phyloP scores from a whole-genome alignment of 306 rosid genomes.

The Gynostemma pentaphyllum region DNA sequence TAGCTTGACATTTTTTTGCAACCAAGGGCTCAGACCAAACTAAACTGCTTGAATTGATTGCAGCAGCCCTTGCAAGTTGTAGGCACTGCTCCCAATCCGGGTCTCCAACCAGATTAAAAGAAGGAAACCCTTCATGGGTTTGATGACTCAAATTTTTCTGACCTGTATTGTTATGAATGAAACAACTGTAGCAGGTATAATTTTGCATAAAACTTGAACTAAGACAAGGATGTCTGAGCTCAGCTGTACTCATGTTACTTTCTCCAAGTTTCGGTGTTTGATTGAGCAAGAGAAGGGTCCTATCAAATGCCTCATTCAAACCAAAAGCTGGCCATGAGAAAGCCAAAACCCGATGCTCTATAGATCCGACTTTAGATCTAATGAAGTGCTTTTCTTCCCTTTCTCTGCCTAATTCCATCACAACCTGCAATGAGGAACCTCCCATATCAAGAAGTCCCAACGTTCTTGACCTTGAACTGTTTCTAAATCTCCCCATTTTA shows the following conservation, averaged over 20 bases:
- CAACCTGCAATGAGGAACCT: slow-evolving; percentile 79
- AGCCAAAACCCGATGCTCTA: slow-evolving; percentile 34
- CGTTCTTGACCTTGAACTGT: slow-evolving; percentile 25
- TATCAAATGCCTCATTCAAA: slow-evolving; percentile 73
- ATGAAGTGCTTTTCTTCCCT: slow-evolving; percentile 26
- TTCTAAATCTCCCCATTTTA: slow-evolving; percentile 43
- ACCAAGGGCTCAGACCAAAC: slow-evolving; percentile 18
- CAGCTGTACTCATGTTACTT: slow-evolving; percentile 10
- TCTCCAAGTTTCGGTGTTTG: slow-evolving; percentile 20
- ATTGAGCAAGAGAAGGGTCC: slow-evolving; percentile 42
- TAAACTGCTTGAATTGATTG: slow-evolving; percentile 42
- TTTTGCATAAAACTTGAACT: slow-evolving; percentile 34
- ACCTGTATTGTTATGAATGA: slow-evolving; percentile 8
- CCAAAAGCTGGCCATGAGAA: slow-evolving; percentile 65
- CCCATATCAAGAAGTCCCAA: slow-evolving; percentile 81
- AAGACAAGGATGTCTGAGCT: slow-evolving; percentile 65
- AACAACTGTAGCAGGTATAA: slow-evolving; percentile 46
- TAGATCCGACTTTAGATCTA: slow-evolving; percentile 37
- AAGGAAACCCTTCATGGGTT: slow-evolving; percentile 19
- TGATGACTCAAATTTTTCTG: slow-evolving; percentile 21
- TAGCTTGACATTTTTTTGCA: slow-evolving; percentile 21
- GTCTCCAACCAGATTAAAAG: slow-evolving; percentile 39
- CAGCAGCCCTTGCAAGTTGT: slow-evolving; percentile 54
- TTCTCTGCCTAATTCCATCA: slow-evolving; percentile 32
- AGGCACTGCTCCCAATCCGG: slow-evolving; percentile 67